Evolutionary conservation across 1,284 basidiomycete species (phyloP), one percentile per base, ranked within the genome.

Genomic region (Cryptococcus wingfieldii): DNA sequence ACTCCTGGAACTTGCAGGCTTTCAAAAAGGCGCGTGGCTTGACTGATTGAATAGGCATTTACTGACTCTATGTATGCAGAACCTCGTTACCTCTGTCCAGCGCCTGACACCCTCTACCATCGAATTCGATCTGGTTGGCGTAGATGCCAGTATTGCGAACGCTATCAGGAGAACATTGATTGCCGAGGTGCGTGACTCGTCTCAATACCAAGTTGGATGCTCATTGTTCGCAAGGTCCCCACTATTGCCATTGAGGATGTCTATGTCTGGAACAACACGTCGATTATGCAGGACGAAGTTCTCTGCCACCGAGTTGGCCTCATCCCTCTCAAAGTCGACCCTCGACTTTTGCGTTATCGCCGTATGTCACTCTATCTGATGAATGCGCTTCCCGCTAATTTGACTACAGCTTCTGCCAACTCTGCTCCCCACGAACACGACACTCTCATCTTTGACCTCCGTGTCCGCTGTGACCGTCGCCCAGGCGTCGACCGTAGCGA

Each of bases 131-230:
- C 79, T 98, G 28, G 84, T 98, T 55, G 95, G 96, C 8, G 88
- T 98, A 34, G 96, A 99, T 77, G 90, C 96, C 0, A 89, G 89
- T 31, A 89, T 99, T 52, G 93, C 96, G 27, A 98, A 99, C 74
- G 92, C 95, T 0, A 84, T 97, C 64, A 83, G 96, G 44, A 81
- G 95, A 56, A 89, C 95, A 54, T 81, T 98, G 70, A 90, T 98
- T 51, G 89, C 96, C 27, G 95, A 99, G 82, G 94, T 90, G 62
- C 58, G 82, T 66, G 31, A 38, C 5, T 7, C 10, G 27, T 13
- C 27, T 43, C 27, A 16, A 19, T 50, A 37, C 10, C n/a, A 34
- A 18, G 18, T 39, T 16, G 10, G 27, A 50, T 56, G 38, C 52
- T 34, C 39, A 48, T 5, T 4, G 14, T 12, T 48, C 44, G 14